Conservation (phyloP, 495 filamentous ascomycete genomes). For the Trichocladium uniseriatum region DNA sequence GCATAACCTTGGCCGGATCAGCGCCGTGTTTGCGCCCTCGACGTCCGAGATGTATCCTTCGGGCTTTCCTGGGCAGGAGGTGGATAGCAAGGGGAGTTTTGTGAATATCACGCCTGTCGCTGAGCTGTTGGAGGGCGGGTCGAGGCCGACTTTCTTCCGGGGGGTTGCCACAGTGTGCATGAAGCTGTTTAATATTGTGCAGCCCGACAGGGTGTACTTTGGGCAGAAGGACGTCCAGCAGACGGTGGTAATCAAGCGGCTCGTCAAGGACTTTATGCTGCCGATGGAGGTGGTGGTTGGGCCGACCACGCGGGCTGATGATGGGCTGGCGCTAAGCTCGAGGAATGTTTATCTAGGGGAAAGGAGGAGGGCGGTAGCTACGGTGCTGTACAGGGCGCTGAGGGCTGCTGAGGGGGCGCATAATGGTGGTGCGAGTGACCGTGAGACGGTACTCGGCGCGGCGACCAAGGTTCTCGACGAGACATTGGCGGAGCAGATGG, state of each 20-base stretch:
- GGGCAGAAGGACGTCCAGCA: constrained; percentile 98
- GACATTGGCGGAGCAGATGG: constrained; percentile 51
- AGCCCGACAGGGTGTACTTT: constrained; percentile 86
- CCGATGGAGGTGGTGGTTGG: constrained; percentile 65
- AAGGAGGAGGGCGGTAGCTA: constrained; percentile 60
- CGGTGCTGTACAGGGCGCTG: constrained; percentile 59
- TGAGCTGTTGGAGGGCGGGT: constrained; percentile 70
- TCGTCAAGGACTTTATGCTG: constrained; percentile 86
- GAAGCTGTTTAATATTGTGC: constrained; percentile 91
- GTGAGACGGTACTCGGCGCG: constrained; percentile 58
- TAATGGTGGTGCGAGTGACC: constrained; percentile 38
- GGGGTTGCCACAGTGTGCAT: constrained; percentile 94
- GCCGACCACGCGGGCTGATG: constrained; percentile 62
- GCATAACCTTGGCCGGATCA: constrained; percentile 54
- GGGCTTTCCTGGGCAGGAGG: constrained; percentile 70
- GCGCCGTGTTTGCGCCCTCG: constrained; percentile 76
- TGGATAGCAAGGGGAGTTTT: constrained; percentile 72
- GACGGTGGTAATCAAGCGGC: constrained; percentile 74
- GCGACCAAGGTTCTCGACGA: constrained; percentile 46
- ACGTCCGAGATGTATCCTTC: constrained; percentile 80
- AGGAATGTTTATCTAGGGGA: constrained; percentile 86
- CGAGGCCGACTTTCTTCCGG: constrained; percentile 89
- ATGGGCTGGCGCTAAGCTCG: constrained; percentile 89
- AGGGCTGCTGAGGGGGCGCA: constrained; percentile 62
- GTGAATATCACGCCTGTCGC: constrained; percentile 84